phyloP scores from a whole-genome alignment of 306 rosid genomes.

The Sphenostylis stenocarpa region DNA sequence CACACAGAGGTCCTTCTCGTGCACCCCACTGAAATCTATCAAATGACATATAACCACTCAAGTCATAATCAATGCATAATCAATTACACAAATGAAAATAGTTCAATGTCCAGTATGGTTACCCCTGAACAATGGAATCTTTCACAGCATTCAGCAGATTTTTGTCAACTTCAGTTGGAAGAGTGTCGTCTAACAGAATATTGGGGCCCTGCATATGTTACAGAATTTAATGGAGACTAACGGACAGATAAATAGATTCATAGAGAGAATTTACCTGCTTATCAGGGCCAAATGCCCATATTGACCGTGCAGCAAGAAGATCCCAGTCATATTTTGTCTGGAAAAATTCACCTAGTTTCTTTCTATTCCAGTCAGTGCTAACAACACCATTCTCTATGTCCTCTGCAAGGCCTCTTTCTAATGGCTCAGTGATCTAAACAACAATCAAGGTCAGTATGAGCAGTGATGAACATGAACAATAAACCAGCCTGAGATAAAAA shows the following conservation, averaged over 20 bases:
- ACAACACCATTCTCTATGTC: constrained; percentile 96
- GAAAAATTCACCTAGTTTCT: constrained; percentile 92
- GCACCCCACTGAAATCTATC: constrained; percentile 99
- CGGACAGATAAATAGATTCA: background rate
- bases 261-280: constrained; percentile 65
- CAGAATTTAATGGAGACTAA: background rate
- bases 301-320: constrained; percentile 95
- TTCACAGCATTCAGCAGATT: constrained; percentile 77
- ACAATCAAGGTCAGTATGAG: background rate
- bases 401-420: constrained; percentile 97
- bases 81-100: constrained; percentile 22
- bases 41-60: constrained; percentile 3
- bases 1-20: constrained; percentile 97
- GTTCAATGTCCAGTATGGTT: constrained; percentile 21
- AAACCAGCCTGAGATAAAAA: background rate
- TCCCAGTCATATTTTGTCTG: constrained; percentile 96
- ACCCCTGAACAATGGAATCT: constrained; percentile 99
- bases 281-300: constrained; percentile 99
- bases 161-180: constrained; percentile 94
- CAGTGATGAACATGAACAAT: background rate
- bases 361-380: constrained; percentile 90
- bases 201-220: constrained; percentile 79
- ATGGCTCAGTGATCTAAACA: constrained; percentile 89
- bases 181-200: constrained; percentile 90
- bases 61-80: background rate